Evolutionary conservation across 2,329 filamentous ascomycete genomes (phyloP).

Genomic region (Pyricularia sp.): DNA sequence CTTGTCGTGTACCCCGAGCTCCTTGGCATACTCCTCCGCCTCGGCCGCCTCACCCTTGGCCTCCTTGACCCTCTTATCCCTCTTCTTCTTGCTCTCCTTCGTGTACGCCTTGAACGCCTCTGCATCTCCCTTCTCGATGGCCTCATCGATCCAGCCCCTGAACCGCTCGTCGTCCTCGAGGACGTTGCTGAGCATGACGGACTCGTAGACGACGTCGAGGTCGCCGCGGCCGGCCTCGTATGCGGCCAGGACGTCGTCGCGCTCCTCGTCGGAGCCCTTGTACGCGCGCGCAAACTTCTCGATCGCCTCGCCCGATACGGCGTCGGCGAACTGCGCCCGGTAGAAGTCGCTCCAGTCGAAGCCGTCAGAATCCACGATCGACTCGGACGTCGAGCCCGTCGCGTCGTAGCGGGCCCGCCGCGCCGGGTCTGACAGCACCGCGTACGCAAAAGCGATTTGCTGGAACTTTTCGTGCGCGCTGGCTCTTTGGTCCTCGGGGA

Average conservation of each 20-base stretch:
- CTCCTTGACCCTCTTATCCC: slow-evolving; percentile 46
- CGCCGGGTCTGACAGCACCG: slow-evolving; percentile 73
- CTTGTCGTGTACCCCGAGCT: slow-evolving; percentile 65
- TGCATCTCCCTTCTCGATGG: slow-evolving; percentile 63
- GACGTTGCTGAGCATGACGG: slow-evolving; percentile 79
- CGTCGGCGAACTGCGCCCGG: slow-evolving; percentile 68
- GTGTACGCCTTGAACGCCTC: slow-evolving; percentile 59
- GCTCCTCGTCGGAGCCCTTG: slow-evolving; percentile 80
- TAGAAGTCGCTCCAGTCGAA: slow-evolving; percentile 94
- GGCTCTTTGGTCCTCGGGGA: slow-evolving; percentile 54
- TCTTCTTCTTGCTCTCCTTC: slow-evolving; percentile 60
- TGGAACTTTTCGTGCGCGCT: slow-evolving; percentile 78
- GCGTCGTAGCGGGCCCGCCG: slow-evolving; percentile 81
- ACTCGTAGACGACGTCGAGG: slow-evolving; percentile 69
- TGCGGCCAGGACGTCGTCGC: slow-evolving; percentile 63
- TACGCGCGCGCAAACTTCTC: slow-evolving; percentile 68
- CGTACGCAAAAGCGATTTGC: slow-evolving; percentile 86
- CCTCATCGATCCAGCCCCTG: slow-evolving; percentile 68
- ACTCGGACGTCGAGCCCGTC: slow-evolving; percentile 83
- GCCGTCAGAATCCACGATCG: slow-evolving; percentile 63
- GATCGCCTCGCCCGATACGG: slow-evolving; percentile 67
- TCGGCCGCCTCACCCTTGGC: slow-evolving; percentile 61
- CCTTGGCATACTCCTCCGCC: slow-evolving; percentile 65
- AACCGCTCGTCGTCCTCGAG: slow-evolving; percentile 81
- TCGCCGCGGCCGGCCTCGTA: slow-evolving; percentile 67